Evolutionary conservation across 1,284 basidiomycete species (phyloP), one percentile per base, ranked within the genome.

Genomic region (Entoloma clypeatum): DNA sequence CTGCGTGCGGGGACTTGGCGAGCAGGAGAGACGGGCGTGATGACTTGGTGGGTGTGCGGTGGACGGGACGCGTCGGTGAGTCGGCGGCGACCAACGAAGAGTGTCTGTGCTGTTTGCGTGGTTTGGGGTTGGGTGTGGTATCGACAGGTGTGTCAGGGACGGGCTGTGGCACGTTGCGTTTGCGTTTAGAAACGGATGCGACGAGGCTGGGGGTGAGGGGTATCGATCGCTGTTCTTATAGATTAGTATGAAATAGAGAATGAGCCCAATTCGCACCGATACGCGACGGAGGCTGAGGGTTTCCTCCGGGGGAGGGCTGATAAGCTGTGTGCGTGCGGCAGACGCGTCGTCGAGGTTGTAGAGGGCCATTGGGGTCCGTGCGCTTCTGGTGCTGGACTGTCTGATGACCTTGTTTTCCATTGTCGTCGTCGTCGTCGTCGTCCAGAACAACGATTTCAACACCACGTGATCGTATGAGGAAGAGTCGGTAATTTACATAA

Each of bases 71-170:
- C 5, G 63, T 61, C 8, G 65, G 61, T 2, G 62, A 65, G 10
- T 60, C 59, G 9, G 54, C 43, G 5, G 56, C 44, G 11, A 46
- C 46, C 21, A 26, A n/a, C 21, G 53, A 50, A 0, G 52, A 49
- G 16, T 56, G 60, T 39, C 64, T 63, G n/a, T 62, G 57, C 39
- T 77, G 71, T 51, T 81, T 81, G 49, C 77, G 72, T 1, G 77
- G 67, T 55, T 77, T 80, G 18, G 77, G 75, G 51, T 79, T 80
- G 2, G 77, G 77, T 0, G 75, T 79, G 1, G 63, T 59, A 40
- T 73, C 66, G 1, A 56, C 50, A 9, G 52, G 47, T 32, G 48
- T 51, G 5, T 30, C 27, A 16, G 33, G 36, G 39, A 41, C n/a
- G 36, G 33, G 43, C 41, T 43, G 26, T 25, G 41, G 13, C 30